These are phyloP conservation scores for Poteriospumella lacustris DNA, from an alignment of 108 stramenopile genomes.

Conservation along the genomic window DNA sequence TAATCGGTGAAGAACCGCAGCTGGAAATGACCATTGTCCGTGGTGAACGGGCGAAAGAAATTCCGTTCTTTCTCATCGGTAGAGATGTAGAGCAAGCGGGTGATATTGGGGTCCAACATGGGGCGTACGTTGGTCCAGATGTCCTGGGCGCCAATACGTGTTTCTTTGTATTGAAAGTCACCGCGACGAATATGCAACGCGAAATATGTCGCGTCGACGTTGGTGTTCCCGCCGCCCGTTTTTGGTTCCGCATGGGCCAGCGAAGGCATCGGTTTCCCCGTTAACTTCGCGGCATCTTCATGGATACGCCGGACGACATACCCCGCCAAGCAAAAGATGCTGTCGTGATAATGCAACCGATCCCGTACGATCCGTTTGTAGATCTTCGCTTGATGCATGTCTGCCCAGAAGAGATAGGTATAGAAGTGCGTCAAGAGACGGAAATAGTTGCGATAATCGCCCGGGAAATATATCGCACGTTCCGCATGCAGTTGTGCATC, in stretches of 20 bases:
- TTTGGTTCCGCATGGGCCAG: neutral
- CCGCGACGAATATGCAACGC: constrained; percentile 23
- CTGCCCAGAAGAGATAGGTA: constrained; percentile 27
- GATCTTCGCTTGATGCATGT: neutral
- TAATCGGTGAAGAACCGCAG: constrained; percentile 10
- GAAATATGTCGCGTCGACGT: neutral
- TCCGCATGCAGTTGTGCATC: neutral
- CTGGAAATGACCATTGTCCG: neutral
- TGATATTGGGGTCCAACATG: neutral
- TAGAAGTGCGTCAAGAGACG: constrained; percentile 21
- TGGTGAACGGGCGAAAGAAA: constrained; percentile 4
- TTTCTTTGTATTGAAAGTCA: constrained; percentile 29
- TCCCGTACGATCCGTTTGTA: constrained; percentile 23
- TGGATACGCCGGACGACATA: neutral
- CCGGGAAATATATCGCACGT: constrained; percentile 18
- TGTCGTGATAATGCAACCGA: constrained; percentile 14
- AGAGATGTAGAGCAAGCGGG: constrained; percentile 4
- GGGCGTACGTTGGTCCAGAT: neutral
- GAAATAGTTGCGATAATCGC: neutral
- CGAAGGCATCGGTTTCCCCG: neutral
- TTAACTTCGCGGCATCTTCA: neutral
- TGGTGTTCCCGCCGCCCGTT: neutral
- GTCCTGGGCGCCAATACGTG: neutral
- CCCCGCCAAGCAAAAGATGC: constrained; percentile 21
- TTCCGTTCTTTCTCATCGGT: constrained; percentile 20